Evolutionary conservation across 139 green algal genomes (phyloP).

Genomic region (Pseudopediastrum boryanum): DNA sequence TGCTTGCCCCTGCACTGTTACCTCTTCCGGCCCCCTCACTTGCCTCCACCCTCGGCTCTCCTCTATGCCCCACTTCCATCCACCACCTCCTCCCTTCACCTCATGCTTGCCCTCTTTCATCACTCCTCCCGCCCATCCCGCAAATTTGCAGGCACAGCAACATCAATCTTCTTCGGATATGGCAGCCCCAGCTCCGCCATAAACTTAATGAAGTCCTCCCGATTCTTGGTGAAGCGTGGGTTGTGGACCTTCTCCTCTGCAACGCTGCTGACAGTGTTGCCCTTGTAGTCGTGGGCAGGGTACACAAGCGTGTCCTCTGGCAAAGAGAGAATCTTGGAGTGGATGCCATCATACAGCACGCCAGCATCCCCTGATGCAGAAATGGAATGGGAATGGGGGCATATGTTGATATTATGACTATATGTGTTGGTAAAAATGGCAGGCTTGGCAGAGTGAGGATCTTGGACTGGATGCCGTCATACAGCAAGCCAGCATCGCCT

Average conservation of each 20-base stretch:
- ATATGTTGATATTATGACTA: too few relatives aligned
- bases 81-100: too few relatives aligned
- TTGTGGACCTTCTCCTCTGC: slow-evolving; percentile 70
- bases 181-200: slow-evolving; percentile 63
- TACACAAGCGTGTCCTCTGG: slow-evolving; percentile 35
- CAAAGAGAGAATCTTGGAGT: slow-evolving; percentile 20
- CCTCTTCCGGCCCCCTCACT: too few relatives aligned
- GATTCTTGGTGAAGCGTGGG: slow-evolving; percentile 25
- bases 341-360: slow-evolving; percentile 25
- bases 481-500: slow-evolving; percentile 40
- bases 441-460: slow-evolving; percentile 28
- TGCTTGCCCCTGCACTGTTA: too few relatives aligned
- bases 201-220: slow-evolving; percentile 69
- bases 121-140: too few relatives aligned
- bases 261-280: slow-evolving; percentile 53
- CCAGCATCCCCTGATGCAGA: slow-evolving; percentile 49
- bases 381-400: too few relatives aligned
- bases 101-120: too few relatives aligned
- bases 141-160: slow-evolving; percentile 67
- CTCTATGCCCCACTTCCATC: too few relatives aligned
- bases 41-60: too few relatives aligned
- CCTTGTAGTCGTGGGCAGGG: slow-evolving; percentile 38
- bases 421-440: too few relatives aligned
- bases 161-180: slow-evolving; percentile 77
- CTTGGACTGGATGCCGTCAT: slow-evolving; percentile 13